Conservation (phyloP, 2,329 filamentous ascomycete species). For the Scedosporium apiospermum region DNA sequence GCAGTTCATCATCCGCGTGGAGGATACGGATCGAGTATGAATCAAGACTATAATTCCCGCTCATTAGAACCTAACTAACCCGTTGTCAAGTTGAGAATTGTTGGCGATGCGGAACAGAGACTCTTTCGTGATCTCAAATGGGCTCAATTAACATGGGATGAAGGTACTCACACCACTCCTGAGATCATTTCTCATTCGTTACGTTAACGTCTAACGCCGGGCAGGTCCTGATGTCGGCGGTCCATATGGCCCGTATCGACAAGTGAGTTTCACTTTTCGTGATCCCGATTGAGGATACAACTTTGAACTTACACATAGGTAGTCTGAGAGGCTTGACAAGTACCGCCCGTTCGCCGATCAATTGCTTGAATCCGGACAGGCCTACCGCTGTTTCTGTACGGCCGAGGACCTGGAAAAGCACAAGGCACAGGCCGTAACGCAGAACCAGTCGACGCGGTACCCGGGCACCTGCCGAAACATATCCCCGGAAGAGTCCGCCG, state of each 20-base stretch:
- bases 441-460: constrained; percentile 34
- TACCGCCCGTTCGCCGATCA: constrained; percentile 64
- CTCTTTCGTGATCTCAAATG: constrained; percentile 75
- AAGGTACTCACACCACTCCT: constrained; percentile 43
- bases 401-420: constrained; percentile 59
- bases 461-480: constrained; percentile 63
- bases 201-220: not conserved
- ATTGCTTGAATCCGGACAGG: constrained; percentile 61
- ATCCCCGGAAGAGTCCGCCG: constrained; percentile 55
- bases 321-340: constrained; percentile 69
- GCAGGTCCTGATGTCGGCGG: constrained; percentile 72
- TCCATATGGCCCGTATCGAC: constrained; percentile 74
- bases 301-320: not conserved
- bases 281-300: not conserved
- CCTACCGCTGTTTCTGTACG: constrained; percentile 91
- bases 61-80: not conserved
- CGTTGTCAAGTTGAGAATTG: constrained; percentile 38
- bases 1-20: constrained; percentile 82
- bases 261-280: constrained; percentile 38
- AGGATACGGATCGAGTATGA: constrained; percentile 85
- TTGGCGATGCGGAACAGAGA: constrained; percentile 67
- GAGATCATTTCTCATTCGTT: too few species aligned
- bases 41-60: not conserved
- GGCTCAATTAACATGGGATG: constrained; percentile 88
- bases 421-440: constrained; percentile 51